These are phyloP conservation scores for Yarrowia galli DNA, from an alignment of 1,139 yeast genomes.

Conservation along the genomic window DNA sequence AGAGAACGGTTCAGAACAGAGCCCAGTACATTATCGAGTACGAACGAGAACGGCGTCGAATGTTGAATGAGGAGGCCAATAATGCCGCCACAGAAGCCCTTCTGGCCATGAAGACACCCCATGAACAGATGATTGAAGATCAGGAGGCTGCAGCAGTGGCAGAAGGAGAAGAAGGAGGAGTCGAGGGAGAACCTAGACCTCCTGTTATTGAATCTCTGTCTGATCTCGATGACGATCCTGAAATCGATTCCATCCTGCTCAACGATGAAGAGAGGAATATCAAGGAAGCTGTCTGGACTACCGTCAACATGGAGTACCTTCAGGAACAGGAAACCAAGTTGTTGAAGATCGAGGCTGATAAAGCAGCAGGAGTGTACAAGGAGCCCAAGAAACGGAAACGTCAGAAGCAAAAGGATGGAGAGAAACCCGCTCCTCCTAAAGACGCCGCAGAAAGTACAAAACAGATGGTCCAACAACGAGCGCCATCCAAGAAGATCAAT, in stretches of 20 bases:
- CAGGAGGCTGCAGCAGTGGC: background rate
- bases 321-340: conserved; percentile 85
- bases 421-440: conserved; percentile 41
- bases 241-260: conserved; percentile 65
- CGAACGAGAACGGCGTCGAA: conserved; percentile 31
- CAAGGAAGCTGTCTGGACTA: conserved; percentile 87
- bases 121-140: conserved; percentile 31
- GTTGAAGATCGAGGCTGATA: conserved; percentile 86
- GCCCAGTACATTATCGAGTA: conserved; percentile 39
- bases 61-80: conserved; percentile 21
- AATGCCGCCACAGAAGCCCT: conserved; percentile 13
- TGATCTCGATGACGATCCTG: conserved; percentile 80
- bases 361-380: conserved; percentile 53
- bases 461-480: conserved; percentile 70
- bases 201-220: conserved; percentile 52
- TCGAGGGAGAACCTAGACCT: background rate
- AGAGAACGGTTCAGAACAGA: conserved; percentile 35
- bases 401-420: conserved; percentile 45
- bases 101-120: conserved; percentile 20
- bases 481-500: conserved; percentile 86
- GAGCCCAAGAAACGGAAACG: conserved; percentile 51
- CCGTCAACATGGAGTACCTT: conserved; percentile 83
- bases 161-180: background rate
- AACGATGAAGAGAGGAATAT: conserved; percentile 69
- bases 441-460: conserved; percentile 59